phyloP scores from a whole-genome alignment of 805 yeast species.

The Saturnispora halmiae region DNA sequence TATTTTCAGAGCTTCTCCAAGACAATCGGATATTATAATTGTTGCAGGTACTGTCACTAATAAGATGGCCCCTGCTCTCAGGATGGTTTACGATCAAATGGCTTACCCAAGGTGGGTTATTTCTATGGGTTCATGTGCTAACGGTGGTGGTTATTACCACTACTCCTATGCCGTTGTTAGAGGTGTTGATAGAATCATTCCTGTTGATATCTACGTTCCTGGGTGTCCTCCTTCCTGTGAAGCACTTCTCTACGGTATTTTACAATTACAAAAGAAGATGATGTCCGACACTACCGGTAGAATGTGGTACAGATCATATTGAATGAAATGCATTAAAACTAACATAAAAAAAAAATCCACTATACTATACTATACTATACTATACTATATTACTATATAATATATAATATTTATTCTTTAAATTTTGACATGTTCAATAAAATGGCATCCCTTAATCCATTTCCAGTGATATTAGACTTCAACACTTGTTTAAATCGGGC shows the following conservation, averaged over 20 bases:
- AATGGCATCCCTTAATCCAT: constrained; percentile 51
- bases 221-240: constrained; percentile 92
- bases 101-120: constrained; percentile 93
- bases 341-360: too few relatives aligned
- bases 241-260: constrained; percentile 84
- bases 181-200: constrained; percentile 82
- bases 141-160: constrained; percentile 90
- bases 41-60: constrained; percentile 88
- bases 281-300: constrained; percentile 71
- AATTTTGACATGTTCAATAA: constrained; percentile 22
- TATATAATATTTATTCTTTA: constrained; percentile 8
- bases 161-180: constrained; percentile 83
- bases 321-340: too few relatives aligned
- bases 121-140: constrained; percentile 91
- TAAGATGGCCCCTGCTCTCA: constrained; percentile 88
- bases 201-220: constrained; percentile 85
- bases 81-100: constrained; percentile 92
- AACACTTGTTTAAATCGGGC: constrained; percentile 50
- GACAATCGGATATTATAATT: constrained; percentile 87
- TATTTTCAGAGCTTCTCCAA: constrained; percentile 88
- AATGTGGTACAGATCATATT: constrained; percentile 67
- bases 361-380: too few relatives aligned
- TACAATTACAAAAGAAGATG: constrained; percentile 86
- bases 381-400: too few relatives aligned
- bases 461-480: constrained; percentile 44